Conservation (phyloP, 192 early-diverging fungal genomes). For the Jimgerdemannia lactiflua region DNA sequence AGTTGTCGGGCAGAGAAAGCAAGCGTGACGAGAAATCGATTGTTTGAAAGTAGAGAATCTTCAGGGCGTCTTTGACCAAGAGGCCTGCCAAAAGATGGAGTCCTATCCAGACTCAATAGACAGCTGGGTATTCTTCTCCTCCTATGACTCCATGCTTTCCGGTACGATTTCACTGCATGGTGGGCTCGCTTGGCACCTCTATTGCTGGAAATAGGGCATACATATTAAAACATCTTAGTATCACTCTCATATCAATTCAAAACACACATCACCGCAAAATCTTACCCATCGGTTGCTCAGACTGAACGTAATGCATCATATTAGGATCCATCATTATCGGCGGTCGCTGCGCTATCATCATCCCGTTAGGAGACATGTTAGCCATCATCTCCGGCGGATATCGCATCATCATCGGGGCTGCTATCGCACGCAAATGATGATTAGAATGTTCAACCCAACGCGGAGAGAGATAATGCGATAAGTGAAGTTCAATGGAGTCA, state of each 20-base stretch:
- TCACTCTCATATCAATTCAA: no score
- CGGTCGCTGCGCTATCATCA: conserved; percentile 38
- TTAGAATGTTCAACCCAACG: neutral
- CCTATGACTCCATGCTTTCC: no score
- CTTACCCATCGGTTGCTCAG: no score
- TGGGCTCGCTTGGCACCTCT: no score
- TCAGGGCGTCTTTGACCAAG: no score
- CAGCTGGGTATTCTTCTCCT: no score
- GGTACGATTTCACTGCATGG: no score
- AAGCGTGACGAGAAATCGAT: conserved; percentile 11
- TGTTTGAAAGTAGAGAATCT: conserved; percentile 8
- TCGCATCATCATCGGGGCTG: conserved; percentile 51
- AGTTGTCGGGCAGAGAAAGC: neutral
- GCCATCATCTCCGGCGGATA: conserved; percentile 52
- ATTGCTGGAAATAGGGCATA: no score
- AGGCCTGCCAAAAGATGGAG: no score
- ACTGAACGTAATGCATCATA: conserved; percentile 27
- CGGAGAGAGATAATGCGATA: conserved; percentile 1
- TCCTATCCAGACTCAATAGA: no score
- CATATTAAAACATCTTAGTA: no score
- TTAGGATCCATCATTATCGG: conserved; percentile 42
- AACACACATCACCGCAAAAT: no score
- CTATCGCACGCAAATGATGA: conserved; percentile 11
- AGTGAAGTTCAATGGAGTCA: neutral
- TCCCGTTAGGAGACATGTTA: conserved; percentile 33